Evolutionary conservation across 2,329 filamentous ascomycete species (phyloP).

Genomic region (Ilyonectria destructans): DNA sequence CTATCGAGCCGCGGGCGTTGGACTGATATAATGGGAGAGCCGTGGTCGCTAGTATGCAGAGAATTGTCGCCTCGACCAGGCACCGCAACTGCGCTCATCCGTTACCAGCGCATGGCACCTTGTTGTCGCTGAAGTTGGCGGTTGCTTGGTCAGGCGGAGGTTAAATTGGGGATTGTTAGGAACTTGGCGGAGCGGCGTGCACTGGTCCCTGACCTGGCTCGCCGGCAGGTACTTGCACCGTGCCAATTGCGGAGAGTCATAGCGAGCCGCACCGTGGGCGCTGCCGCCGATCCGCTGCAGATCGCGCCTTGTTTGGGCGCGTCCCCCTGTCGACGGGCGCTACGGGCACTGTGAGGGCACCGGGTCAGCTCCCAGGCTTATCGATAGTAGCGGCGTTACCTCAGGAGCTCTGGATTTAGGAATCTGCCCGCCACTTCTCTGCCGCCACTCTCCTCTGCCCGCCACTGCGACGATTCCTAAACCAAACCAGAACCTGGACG

Average conservation of each 20-base stretch:
- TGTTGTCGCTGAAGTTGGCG: conserved; percentile 37
- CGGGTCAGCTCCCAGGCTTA: conserved; percentile 28
- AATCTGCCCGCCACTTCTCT: conserved; percentile 38
- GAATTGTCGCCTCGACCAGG: conserved; percentile 36
- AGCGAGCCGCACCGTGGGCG: neutral
- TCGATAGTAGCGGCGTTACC: conserved; percentile 40
- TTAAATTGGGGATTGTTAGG: conserved; percentile 43
- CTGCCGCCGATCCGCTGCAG: neutral
- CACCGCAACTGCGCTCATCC: conserved; percentile 37
- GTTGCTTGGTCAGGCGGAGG: conserved; percentile 47
- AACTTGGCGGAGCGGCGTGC: conserved; percentile 34
- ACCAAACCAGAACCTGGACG: conserved; percentile 9
- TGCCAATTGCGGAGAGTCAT: conserved; percentile 21
- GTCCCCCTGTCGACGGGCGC: neutral
- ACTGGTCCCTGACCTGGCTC: conserved; percentile 8
- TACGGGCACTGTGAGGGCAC: conserved; percentile 13
- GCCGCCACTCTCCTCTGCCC: conserved; percentile 17
- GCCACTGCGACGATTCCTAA: conserved; percentile 30
- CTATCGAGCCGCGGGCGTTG: conserved; percentile 17
- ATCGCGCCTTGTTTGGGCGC: neutral
- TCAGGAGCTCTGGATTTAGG: conserved; percentile 38
- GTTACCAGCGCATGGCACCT: conserved; percentile 47
- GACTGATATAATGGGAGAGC: conserved; percentile 2
- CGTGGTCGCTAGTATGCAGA: conserved; percentile 19
- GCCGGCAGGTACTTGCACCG: conserved; percentile 37